Percentiles rank a stretch among this genome's conserved stretches.
Conservation (phyloP, 331 rosid species). For the Acacia pycnantha region DNA sequence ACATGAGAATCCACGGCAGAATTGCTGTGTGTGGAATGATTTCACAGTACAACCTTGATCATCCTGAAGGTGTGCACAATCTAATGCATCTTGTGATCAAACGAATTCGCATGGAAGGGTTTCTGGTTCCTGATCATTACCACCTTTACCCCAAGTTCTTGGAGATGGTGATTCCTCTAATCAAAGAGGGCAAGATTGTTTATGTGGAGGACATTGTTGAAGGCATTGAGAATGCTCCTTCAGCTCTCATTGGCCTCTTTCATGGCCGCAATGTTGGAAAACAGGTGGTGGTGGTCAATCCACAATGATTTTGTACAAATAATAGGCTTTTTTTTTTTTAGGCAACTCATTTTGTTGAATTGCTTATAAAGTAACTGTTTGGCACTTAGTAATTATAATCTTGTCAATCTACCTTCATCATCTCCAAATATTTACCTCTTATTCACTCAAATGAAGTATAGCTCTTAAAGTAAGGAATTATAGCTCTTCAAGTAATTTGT, state of each 20-base stretch:
- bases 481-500: too few relatives aligned
- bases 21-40: slow-evolving; percentile 25
- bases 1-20: slow-evolving; percentile 22
- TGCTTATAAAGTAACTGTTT: not conserved
- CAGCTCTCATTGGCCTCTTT: slow-evolving; percentile 29
- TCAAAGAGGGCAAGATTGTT: slow-evolving; percentile 18
- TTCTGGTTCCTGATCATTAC: not conserved
- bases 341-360: not conserved
- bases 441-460: too few relatives aligned
- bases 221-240: slow-evolving; percentile 28
- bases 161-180: slow-evolving; percentile 17
- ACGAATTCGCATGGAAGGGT: slow-evolving; percentile 11
- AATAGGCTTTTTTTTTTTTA: not conserved
- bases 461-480: too few relatives aligned
- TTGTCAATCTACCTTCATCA: too few relatives aligned
- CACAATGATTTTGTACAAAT: not conserved
- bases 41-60: slow-evolving; percentile 23
- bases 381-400: too few relatives aligned
- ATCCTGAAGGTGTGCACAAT: slow-evolving; percentile 19
- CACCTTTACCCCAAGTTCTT: slow-evolving; percentile 11
- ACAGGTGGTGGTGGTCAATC: slow-evolving; percentile 15
- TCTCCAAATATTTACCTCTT: too few relatives aligned
- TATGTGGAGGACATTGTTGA: slow-evolving; percentile 29
- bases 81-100: not conserved
- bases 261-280: slow-evolving; percentile 27